Base-by-base conservation (phyloP, 179 eudicot genomes). In the Spergularia azorica region DNA sequence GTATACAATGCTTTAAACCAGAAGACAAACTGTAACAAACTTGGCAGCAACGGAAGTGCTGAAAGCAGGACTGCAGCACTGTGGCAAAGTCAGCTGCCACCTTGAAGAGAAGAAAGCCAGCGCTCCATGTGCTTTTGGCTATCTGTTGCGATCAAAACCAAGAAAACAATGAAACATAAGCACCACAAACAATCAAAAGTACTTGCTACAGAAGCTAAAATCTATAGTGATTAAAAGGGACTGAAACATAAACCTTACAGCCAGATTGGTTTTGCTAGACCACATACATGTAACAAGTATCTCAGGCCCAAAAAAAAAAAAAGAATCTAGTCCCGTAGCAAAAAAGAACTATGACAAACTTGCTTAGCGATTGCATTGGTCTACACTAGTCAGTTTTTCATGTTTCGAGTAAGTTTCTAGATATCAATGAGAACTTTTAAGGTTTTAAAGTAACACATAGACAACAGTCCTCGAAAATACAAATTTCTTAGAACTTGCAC, bases 41-140 rank as follows among this genome's bases (percentile, higher is more conserved):
- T 71, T 17, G 64, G 51, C 70, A 70, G 63, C 70, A 51, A 54
- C 64, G 26, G 63, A 74, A 18, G 36, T 9, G 55, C 36, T 2
- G 12, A 38, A 64, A 54, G 51, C 32, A 55, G 67, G 39, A 36
- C 39, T 36, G 4, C 39, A 26, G 32, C 54, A 48, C 5, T 61
- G 65, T 63, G 18, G 18, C 65, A 76, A 50, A 20, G 66, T 89
- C 83, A 86, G 84, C 58, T 73, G 81, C 73, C 72, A 21, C 72
- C 79, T 66, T 76, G 84, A 54, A 88, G 86, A 76, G 88, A 80
- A 66, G 91, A 88, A 72, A 90, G 86, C 94, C 91, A 90, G 71
- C 80, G 91, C 75, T 88, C 91, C 83, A 87, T 75, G 67, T 79
- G 84, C 83, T 81, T 84, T 67, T 83, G 86, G 75, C 80, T 71